Percentiles rank a stretch among this genome's conserved stretches.
These are phyloP conservation scores for Crucibulum laeve DNA, from an alignment of 768 basidiomycete species.

Conservation along the genomic window DNA sequence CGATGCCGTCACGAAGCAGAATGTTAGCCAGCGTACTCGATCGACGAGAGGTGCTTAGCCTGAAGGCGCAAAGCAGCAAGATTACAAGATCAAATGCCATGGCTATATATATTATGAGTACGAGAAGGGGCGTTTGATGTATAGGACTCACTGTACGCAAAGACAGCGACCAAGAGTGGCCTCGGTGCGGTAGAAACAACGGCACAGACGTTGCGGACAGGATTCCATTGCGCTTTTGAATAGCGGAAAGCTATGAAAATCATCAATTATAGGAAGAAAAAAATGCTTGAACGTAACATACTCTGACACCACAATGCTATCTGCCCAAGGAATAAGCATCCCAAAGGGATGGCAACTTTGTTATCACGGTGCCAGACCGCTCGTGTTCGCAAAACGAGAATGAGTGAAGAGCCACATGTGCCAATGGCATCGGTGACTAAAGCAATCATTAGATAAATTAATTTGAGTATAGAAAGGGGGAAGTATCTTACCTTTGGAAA, in stretches of 20 bases:
- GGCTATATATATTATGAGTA: slow-evolving; percentile 13
- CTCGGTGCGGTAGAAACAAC: slow-evolving; percentile 26
- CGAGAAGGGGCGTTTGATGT: neutral
- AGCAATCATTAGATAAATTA: neutral
- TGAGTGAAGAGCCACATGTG: slow-evolving; percentile 25
- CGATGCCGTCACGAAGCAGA: slow-evolving; percentile 28
- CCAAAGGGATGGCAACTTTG: slow-evolving; percentile 17
- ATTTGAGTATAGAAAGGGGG: neutral
- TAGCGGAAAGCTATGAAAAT: slow-evolving; percentile 23
- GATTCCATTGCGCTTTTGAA: slow-evolving; percentile 24
- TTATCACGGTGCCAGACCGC: slow-evolving; percentile 26
- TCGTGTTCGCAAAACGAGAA: slow-evolving; percentile 26
- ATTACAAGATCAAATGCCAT: slow-evolving; percentile 29
- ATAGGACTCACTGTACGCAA: slow-evolving; percentile 24
- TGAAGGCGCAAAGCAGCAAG: slow-evolving; percentile 21
- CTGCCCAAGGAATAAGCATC: slow-evolving; percentile 21
- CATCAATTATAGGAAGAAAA: neutral
- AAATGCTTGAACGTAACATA: slow-evolving; percentile 8
- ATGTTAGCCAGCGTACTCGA: slow-evolving; percentile 21
- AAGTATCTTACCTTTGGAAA: slow-evolving; percentile 23
- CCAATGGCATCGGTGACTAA: slow-evolving; percentile 27
- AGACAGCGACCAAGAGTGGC: slow-evolving; percentile 22
- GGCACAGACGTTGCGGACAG: slow-evolving; percentile 21
- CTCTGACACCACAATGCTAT: slow-evolving; percentile 27
- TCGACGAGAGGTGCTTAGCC: slow-evolving; percentile 15